phyloP scores from a whole-genome alignment of 2,329 filamentous ascomycete genomes.

The Pseudocercospora eumusae region DNA sequence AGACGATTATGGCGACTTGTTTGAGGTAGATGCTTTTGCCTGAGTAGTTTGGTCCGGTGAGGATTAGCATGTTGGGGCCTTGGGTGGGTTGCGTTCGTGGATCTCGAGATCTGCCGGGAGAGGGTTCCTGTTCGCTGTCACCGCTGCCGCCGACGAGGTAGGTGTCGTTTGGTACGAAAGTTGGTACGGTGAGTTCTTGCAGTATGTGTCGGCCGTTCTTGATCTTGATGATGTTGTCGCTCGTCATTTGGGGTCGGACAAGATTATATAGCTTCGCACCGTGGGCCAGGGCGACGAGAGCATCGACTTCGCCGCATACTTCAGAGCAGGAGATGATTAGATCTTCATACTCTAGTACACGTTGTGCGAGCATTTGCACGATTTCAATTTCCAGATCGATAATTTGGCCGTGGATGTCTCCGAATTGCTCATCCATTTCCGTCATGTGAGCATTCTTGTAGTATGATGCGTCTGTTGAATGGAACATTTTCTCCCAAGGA shows the following conservation, averaged over 20 bases:
- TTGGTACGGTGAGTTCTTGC: conserved; percentile 78
- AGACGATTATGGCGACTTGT: conserved; percentile 86
- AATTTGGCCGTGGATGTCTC: conserved; percentile 82
- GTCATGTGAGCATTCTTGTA: conserved; percentile 85
- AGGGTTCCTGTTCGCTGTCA: conserved; percentile 8
- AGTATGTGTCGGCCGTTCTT: conserved; percentile 79
- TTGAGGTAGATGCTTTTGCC: conserved; percentile 97
- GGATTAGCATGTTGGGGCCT: conserved; percentile 68
- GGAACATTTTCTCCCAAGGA: conserved; percentile 77
- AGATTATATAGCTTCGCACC: conserved; percentile 76
- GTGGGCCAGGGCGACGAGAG: conserved; percentile 74
- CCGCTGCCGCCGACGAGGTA: conserved; percentile 63
- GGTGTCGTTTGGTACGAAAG: conserved; percentile 82
- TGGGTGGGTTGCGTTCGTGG: neutral
- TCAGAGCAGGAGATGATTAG: conserved; percentile 71
- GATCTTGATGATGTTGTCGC: conserved; percentile 71
- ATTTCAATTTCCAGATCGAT: conserved; percentile 90
- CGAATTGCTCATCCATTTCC: conserved; percentile 76
- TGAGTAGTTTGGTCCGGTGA: conserved; percentile 95
- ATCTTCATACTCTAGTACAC: conserved; percentile 68
- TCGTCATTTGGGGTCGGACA: conserved; percentile 67
- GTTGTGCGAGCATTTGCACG: conserved; percentile 71
- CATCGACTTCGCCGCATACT: conserved; percentile 82
- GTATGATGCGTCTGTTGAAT: conserved; percentile 58
- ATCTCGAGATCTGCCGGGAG: neutral